Conservation (phyloP, 2,329 filamentous ascomycete species). For the Cladorrhinum sp. region DNA sequence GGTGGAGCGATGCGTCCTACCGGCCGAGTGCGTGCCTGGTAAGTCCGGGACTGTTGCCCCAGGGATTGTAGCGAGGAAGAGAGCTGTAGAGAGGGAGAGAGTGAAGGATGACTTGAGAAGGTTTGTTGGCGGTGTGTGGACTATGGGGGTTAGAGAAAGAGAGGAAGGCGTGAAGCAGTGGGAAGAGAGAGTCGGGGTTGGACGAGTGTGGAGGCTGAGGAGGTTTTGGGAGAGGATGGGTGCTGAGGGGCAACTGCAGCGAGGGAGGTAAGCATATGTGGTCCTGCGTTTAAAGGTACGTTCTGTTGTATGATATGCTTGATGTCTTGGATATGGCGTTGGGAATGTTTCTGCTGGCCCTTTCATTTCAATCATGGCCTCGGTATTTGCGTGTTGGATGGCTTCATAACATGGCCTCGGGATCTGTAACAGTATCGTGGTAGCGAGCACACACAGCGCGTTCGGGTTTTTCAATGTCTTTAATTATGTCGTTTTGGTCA, state of each 20-base stretch:
- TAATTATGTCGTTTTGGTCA: background rate
- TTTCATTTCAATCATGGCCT: background rate
- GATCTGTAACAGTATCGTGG: background rate
- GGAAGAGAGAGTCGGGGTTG: conserved; percentile 52
- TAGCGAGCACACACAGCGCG: background rate
- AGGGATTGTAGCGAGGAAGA: conserved; percentile 58
- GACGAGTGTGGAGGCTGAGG: conserved; percentile 59
- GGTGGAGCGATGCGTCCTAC: conserved; percentile 62
- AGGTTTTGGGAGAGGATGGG: conserved; percentile 63
- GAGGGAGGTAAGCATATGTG: background rate
- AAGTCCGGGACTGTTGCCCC: conserved; percentile 49
- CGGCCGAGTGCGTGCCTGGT: conserved; percentile 57
- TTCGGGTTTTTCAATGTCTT: background rate
- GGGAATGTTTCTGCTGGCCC: background rate
- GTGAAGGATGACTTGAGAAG: conserved; percentile 64
- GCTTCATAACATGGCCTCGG: conserved; percentile 5
- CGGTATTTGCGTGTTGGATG: background rate
- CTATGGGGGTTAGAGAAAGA: conserved; percentile 48
- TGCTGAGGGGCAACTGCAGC: conserved; percentile 39
- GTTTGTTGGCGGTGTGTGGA: conserved; percentile 62
- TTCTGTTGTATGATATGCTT: background rate
- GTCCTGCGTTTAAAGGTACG: background rate
- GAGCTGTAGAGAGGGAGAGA: conserved; percentile 62
- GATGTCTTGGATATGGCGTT: background rate
- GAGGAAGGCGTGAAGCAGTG: conserved; percentile 45